Evolutionary conservation across 2,329 filamentous ascomycete species (phyloP).

Genomic region (Colletotrichum sp.): DNA sequence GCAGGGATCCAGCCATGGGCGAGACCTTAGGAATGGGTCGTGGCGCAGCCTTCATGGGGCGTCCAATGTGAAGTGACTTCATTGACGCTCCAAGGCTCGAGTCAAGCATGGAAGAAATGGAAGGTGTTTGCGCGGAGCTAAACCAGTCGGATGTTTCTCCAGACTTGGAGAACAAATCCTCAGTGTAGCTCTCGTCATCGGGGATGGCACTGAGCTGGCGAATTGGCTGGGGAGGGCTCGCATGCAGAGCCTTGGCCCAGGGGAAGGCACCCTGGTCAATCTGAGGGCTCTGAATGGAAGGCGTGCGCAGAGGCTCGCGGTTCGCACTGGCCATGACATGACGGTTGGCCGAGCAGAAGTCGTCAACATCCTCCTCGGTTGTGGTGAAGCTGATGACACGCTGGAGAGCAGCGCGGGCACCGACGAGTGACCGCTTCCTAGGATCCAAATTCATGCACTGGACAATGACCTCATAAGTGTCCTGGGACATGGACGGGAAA

Average conservation of each 20-base stretch:
- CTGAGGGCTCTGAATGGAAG: slow-evolving; percentile 88
- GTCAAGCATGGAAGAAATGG: slow-evolving; percentile 82
- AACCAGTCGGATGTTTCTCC: slow-evolving; percentile 79
- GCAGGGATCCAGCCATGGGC: slow-evolving; percentile 71
- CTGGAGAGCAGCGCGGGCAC: slow-evolving; percentile 77
- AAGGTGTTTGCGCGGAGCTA: slow-evolving; percentile 77
- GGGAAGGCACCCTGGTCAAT: slow-evolving; percentile 86
- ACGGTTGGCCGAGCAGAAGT: slow-evolving; percentile 87
- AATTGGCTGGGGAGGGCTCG: slow-evolving; percentile 70
- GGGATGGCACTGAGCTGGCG: slow-evolving; percentile 89
- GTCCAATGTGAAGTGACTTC: slow-evolving; percentile 69
- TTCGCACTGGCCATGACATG: slow-evolving; percentile 83
- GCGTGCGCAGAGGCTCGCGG: slow-evolving; percentile 93
- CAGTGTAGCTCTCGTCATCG: slow-evolving; percentile 77
- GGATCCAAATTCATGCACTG: slow-evolving; percentile 93
- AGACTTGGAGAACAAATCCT: slow-evolving; percentile 85
- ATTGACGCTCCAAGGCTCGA: slow-evolving; percentile 83
- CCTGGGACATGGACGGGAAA: slow-evolving; percentile 97
- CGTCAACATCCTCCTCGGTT: slow-evolving; percentile 87
- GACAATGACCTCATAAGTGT: slow-evolving; percentile 92
- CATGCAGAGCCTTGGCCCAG: slow-evolving; percentile 90
- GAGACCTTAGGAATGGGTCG: slow-evolving; percentile 59
- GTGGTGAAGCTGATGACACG: slow-evolving; percentile 91
- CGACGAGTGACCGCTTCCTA: slow-evolving; percentile 80
- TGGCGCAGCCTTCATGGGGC: slow-evolving; percentile 44